phyloP scores from a whole-genome alignment of 371 early-diverging fungal species.

The Mortierella sp. region DNA sequence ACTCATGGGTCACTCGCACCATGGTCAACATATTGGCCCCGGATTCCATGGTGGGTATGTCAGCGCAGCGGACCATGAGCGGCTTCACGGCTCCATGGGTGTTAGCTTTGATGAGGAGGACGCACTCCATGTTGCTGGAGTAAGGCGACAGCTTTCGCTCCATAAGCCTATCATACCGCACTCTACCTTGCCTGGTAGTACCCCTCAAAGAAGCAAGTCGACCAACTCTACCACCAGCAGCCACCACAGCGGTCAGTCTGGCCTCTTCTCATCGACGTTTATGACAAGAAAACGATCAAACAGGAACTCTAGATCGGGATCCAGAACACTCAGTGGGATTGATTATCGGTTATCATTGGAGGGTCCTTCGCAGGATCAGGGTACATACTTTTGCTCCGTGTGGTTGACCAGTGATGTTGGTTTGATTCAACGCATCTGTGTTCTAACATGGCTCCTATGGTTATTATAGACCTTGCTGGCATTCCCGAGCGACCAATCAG shows the following conservation, averaged over 20 bases:
- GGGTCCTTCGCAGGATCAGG: conserved; percentile 9
- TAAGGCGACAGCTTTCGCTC: conserved; percentile 38
- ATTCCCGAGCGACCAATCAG: conserved; percentile 15
- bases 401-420: neutral
- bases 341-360: conserved; percentile 4
- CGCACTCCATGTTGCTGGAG: conserved; percentile 18
- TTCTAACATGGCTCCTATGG: neutral
- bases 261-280: conserved; percentile 21
- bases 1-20: conserved; percentile 12
- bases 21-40: neutral
- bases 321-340: conserved; percentile 13
- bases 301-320: conserved; percentile 29
- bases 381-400: conserved; percentile 1
- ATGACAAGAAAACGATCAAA: conserved; percentile 31
- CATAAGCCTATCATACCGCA: conserved; percentile 38
- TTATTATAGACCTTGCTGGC: conserved; percentile 20
- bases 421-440: neutral
- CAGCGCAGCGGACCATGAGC: conserved; percentile 34
- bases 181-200: conserved; percentile 34
- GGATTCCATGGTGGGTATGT: conserved; percentile 26
- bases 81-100: conserved; percentile 20
- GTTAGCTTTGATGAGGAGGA: conserved; percentile 34
- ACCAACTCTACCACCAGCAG: conserved; percentile 47
- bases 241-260: conserved; percentile 21
- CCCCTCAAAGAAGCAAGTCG: conserved; percentile 38